These are phyloP conservation scores for Phytophthora colocasiae DNA, from an alignment of 352 stramenopile genomes.

Conservation along the genomic window DNA sequence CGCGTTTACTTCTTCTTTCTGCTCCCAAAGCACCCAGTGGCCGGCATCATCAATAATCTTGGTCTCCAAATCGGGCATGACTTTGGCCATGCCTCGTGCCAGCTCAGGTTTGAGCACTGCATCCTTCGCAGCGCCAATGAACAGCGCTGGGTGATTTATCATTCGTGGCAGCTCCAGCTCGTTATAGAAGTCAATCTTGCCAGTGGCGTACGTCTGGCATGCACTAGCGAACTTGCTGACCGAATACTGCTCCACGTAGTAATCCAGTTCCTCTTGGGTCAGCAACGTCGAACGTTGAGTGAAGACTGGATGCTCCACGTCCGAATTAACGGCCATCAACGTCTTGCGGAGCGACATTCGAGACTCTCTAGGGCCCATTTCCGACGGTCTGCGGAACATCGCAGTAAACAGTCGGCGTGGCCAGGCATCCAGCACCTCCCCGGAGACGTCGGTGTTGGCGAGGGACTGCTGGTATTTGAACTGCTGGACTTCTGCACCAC, in stretches of 20 bases:
- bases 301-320: slow-evolving; percentile 40
- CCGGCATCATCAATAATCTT: slow-evolving; percentile 41
- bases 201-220: slow-evolving; percentile 49
- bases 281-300: slow-evolving; percentile 47
- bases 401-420: slow-evolving; percentile 44
- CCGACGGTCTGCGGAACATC: slow-evolving; percentile 45
- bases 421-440: slow-evolving; percentile 43
- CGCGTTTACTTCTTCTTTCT: slow-evolving; percentile 51
- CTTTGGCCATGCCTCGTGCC: slow-evolving; percentile 46
- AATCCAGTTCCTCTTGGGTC: slow-evolving; percentile 52
- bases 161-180: slow-evolving; percentile 34
- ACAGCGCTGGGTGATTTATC: slow-evolving; percentile 53
- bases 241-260: slow-evolving; percentile 54
- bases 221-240: slow-evolving; percentile 44
- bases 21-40: slow-evolving; percentile 57
- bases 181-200: slow-evolving; percentile 53
- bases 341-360: slow-evolving; percentile 37
- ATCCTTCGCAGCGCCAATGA: slow-evolving; percentile 52
- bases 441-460: slow-evolving; percentile 38
- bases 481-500: slow-evolving; percentile 36
- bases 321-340: slow-evolving; percentile 35
- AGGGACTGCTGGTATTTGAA: slow-evolving; percentile 60
- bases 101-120: slow-evolving; percentile 55
- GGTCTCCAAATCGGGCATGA: slow-evolving; percentile 49
- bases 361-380: slow-evolving; percentile 22